Evolutionary conservation across 2,329 filamentous ascomycete species (phyloP).

Genomic region (Fusarium papillatum): DNA sequence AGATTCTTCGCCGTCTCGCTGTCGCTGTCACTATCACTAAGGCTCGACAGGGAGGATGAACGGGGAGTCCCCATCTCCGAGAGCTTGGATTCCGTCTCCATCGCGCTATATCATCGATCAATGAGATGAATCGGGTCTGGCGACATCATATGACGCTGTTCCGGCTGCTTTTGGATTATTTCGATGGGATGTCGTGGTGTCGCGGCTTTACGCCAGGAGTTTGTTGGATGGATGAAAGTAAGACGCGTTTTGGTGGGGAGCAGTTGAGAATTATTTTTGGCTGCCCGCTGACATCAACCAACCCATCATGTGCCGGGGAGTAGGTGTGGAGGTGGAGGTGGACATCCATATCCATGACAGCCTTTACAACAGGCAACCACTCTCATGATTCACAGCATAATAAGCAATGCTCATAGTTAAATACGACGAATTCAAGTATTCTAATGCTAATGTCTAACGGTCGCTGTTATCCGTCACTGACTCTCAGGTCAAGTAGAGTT

Average conservation of each 20-base stretch:
- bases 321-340: not conserved
- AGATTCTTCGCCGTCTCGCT: slow-evolving; percentile 41
- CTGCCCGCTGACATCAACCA: slow-evolving; percentile 38
- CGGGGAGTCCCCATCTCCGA: slow-evolving; percentile 51
- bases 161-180: slow-evolving; percentile 7
- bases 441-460: not conserved
- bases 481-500: slow-evolving; percentile 5
- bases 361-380: not conserved
- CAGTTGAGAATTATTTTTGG: slow-evolving; percentile 30
- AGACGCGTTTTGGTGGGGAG: slow-evolving; percentile 41
- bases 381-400: not conserved
- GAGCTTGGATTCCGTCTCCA: slow-evolving; percentile 47
- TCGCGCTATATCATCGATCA: slow-evolving; percentile 33
- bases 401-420: not conserved
- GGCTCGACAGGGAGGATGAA: slow-evolving; percentile 46
- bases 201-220: slow-evolving; percentile 21
- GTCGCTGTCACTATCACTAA: slow-evolving; percentile 49
- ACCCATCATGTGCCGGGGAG: slow-evolving; percentile 9
- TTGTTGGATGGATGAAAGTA: slow-evolving; percentile 29
- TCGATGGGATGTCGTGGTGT: slow-evolving; percentile 8
- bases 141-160: slow-evolving; percentile 38
- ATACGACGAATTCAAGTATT: not conserved
- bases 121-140: not conserved
- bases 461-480: not conserved
- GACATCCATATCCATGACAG: not conserved